Evolutionary conservation across 2,329 filamentous ascomycete genomes (phyloP), one percentile per base, ranked within the genome.

Genomic region (Davidsoniella virescens): DNA sequence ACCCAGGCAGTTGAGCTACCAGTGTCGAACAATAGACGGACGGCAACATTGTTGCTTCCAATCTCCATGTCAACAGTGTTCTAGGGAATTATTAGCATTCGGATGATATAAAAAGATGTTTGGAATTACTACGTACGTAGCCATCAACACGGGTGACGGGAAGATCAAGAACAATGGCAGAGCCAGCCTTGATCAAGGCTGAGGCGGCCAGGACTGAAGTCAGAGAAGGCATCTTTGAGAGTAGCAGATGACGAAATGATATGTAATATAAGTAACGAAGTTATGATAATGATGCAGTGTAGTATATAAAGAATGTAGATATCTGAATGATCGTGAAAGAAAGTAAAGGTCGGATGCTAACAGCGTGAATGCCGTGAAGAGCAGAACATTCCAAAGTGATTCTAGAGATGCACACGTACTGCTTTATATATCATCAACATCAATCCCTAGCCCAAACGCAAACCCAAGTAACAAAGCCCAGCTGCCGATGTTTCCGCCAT

Each of bases 1-100:
- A 64, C 57, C 63, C 64, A 66, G 1, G 63, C 49, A 0, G 63
- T 60, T 1, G 63, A 50, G 48, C 61, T 64, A 18, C 64, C 63
- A 0, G 62, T 65, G 53, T 65, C 63, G 51, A 64, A 65, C 9
- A 57, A 51, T 4, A 66, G 57, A 1, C 55, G 54, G 50, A 60
- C 58, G 0, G 50, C 54, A 44, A 59, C 55, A 8, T 55, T 37
- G 0, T 64, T 64, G 3, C 59, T 62, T 38, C 64, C 64, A 9
- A 61, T 43, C 65, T 50, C 14, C n/a, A 55, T 14, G 7, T 54
- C 39, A 16, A 55, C 54, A 12, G 49, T 38, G 44, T 16, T 44
- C 52, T 54, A 33, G 26, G 16, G 16, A n/a, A 16, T 26, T 44
- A 41, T 42, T 40, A 47, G 36, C 4, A 23, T 25, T n/a, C 16